Base-by-base conservation (phyloP, 768 basidiomycete species). In the Leccinum imitatum region DNA sequence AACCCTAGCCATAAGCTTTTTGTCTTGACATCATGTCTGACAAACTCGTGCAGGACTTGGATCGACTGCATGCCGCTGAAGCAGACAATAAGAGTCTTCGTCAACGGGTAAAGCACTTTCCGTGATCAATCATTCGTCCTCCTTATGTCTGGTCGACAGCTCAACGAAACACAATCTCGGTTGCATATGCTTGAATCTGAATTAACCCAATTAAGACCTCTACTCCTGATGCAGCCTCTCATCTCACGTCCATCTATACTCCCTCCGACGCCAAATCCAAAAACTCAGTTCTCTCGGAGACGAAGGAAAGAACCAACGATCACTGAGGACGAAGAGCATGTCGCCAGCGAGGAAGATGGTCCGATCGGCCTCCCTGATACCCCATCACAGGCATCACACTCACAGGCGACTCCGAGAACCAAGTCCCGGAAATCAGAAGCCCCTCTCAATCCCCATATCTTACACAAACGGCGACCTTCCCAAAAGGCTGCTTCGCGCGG, bases 181-280 rank as follows among this genome's bases (percentile, higher is more conserved):
- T 72, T 87, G 11, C 71, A 79, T 25, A 63, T 76, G 2, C 79
- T 92, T 0, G 90, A 91, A 73, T 67, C 78, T 11, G 90, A 92
- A 68, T 76, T 91, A 8, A 71, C 76, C 3, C 83, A 84, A 61
- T 79, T 92, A 33, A 84, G 84, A 51, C 90, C 90, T 0, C 71
- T 90, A 37, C 78, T 92, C 50, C 75, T 90, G 14, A 84, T 90
- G 80, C 84, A 87, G 52, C 83, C 87, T 19, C 76, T 73, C 21
- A 64, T 76, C 44, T 62, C 73, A 44, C 61, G 54, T 60, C 48
- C 66, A 25, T 59, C 65, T 1, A 41, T 66, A 19, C 55, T 57
- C 41, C 63, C 64, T 59, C 67, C 65, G 4, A 75, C 66, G 1
- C 62, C 67, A 2, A 73, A 67, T 54, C 50, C 64, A 19, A 73